phyloP scores from a whole-genome alignment of 805 yeast species.

The Kuraishia piskuri region DNA sequence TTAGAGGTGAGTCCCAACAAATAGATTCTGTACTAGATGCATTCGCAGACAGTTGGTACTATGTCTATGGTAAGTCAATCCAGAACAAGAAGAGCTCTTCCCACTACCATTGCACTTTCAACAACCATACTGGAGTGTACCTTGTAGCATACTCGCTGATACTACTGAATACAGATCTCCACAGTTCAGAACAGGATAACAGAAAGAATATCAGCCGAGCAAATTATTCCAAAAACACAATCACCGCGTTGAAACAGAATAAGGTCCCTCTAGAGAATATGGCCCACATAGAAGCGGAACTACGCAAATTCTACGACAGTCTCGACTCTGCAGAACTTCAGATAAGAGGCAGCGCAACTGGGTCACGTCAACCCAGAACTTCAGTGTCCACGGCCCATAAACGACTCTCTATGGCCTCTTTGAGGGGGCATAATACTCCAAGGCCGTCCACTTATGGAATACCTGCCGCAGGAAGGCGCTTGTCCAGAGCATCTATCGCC shows the following conservation, averaged over 20 bases:
- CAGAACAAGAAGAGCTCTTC: constrained; percentile 6
- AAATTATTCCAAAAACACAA: constrained; percentile 41
- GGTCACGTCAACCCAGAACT: neutral
- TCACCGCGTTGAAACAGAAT: constrained; percentile 31
- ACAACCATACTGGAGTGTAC: constrained; percentile 51
- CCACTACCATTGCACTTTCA: constrained; percentile 20
- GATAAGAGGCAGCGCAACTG: constrained; percentile 4
- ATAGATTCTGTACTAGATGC: constrained; percentile 66
- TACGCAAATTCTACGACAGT: constrained; percentile 35
- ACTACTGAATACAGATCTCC: constrained; percentile 69
- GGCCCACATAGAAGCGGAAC: constrained; percentile 26
- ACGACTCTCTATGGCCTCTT: neutral
- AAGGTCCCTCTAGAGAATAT: constrained; percentile 10
- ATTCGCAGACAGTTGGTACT: constrained; percentile 58
- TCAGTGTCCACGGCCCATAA: neutral
- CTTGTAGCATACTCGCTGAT: constrained; percentile 65
- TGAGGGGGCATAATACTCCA: neutral
- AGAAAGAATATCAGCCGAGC: constrained; percentile 28
- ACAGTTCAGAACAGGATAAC: constrained; percentile 38
- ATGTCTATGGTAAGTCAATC: constrained; percentile 34
- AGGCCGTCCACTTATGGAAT: neutral
- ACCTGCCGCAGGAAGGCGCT: neutral
- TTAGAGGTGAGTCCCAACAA: constrained; percentile 78
- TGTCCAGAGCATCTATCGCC: neutral
- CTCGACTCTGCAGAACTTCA: constrained; percentile 25